Evolutionary conservation across 768 basidiomycete genomes (phyloP), one percentile per base, ranked within the genome.

Genomic region (Lentinula edodes): DNA sequence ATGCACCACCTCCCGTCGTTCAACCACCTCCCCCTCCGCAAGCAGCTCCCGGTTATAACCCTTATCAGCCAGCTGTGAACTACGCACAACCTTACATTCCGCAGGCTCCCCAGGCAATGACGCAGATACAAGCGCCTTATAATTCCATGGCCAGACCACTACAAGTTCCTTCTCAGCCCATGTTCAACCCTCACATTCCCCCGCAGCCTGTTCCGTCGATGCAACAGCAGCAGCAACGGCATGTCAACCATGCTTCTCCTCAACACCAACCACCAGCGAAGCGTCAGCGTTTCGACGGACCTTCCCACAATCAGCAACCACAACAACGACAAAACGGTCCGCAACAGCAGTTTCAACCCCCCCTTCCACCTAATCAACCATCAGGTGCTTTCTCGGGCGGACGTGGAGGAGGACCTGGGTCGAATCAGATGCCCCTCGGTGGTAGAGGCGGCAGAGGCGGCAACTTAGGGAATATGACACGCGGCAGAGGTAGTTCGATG

Each of bases 211-310:
- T 71, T 48, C 79, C 76, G 51, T 75, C 74, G 1, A 72, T 77
- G 6, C 79, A 73, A 52, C 74, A 76, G 36, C 82, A 78, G 55
- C 81, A 76, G 60, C 71, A 69, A 60, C 83, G 79, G 36, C 83
- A 82, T 54, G 64, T 79, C 56, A 76, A 87, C 65, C 89, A 91
- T 64, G 76, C 84, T 0, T 83, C 88, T 9, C 87, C 88, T 39
- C 90, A 90, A 66, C 89, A 92, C 68, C 78, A 88, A n/a, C 95
- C 95, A 8, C 94, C 95, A 5, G 93, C 93, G 1, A 97, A 97
- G 72, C 80, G 95, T 58, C 93, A 88, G 66, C 84, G 93, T 46
- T 95, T 95, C 69, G 95, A 96, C 70, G 88, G 87, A 5, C 90
- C 90, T 1, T 83, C 76, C 63, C 80, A 80, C 60, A 78, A 75